Evolutionary conservation across 768 basidiomycete genomes (phyloP), one percentile per base, ranked within the genome.

Genomic region (Naganishia onofrii): DNA sequence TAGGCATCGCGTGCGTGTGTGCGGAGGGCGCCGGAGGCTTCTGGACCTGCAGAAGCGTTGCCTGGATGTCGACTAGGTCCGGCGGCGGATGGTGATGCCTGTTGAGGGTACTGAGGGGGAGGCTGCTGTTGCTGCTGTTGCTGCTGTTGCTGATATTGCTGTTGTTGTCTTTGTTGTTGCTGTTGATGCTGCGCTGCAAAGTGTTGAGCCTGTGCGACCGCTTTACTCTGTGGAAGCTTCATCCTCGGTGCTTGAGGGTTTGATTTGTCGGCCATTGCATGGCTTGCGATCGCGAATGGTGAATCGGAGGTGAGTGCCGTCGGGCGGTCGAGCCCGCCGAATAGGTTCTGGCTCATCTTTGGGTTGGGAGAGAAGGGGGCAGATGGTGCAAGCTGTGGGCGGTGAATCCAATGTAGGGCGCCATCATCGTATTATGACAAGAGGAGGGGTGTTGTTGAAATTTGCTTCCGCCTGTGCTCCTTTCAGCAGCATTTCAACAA

Each of bases 211-310:
- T 32, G 64, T 28, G 73, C 69, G 19, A 72, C 72, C 3, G 74
- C 77, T 34, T 73, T 75, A 17, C 73, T 76, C 57, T 75, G 74
- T 17, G 70, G 72, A 46, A 71, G 71, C 65, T 78, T 79, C 72
- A 75, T 76, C 38, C 71, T 68, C 5, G 79, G 79, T 9, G 77
- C 74, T 67, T 74, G 71, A 28, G 80, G 80, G 15, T 71, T 73
- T 0, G 76, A 76, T 5, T 75, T 77, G 66, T 81, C 80, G 32
- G 74, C 66, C 70, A 77, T 72, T 7, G 78, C 80, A 57, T 73
- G 66, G 56, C 75, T 76, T 19, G 76, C 77, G 48, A 78, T 78
- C 10, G 77, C 77, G 51, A 78, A 76, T 15, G 77, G 77, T n/a
- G 75, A 76, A 64, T 78, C 76, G 2, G 71, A 72, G 4, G 51